Evolutionary conservation across 2,329 filamentous ascomycete species (phyloP), one percentile per base, ranked within the genome.

Genomic region (Aspergillus calidoustus): DNA sequence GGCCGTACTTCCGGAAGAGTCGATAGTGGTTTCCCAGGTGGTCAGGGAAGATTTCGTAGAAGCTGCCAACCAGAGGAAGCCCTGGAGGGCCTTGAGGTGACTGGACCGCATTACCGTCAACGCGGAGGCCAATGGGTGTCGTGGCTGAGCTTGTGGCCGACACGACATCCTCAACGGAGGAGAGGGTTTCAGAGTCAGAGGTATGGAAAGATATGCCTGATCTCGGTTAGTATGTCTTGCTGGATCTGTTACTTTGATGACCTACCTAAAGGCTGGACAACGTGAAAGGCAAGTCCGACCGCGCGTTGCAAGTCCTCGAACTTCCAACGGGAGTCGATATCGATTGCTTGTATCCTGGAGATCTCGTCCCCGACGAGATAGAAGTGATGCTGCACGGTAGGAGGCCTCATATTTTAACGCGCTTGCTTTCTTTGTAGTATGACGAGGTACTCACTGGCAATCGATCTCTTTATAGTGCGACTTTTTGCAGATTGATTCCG

Each of bases 21-120:
- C 84, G 78, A 50, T 85, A 79, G 59, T 85, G 81, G 70, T 87
- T 87, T 3, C 85, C 84, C 1, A 87, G 76, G 61, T 85, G 84
- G 64, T 87, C 85, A 0, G 85, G 85, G 66, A 80, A 87, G 9
- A 86, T 72, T 62, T 86, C 83, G 49, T 83, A 82, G 71, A 80
- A 84, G 66, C 81, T 85, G 22, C 85, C 85, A 3, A 86, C 72
- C n/a, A 80, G 57, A 1, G 75, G 75, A 3, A 77, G 50, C 3
- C 65, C 68, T 1, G 51, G 61, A 0, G 73, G 69, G 4, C 68
- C 64, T 2, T 64, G 66, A 5, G 68, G 65, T 7, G 72, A 68
- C 28, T 66, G 64, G 28, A 74, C 67, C 8, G 66, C 51, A 38
- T 72, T 64, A 2, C 72, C 72, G 47, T 75, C 67, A 54, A 73